Base-by-base conservation (phyloP, 139 green algal genomes). In the Chlorella sp. region DNA sequence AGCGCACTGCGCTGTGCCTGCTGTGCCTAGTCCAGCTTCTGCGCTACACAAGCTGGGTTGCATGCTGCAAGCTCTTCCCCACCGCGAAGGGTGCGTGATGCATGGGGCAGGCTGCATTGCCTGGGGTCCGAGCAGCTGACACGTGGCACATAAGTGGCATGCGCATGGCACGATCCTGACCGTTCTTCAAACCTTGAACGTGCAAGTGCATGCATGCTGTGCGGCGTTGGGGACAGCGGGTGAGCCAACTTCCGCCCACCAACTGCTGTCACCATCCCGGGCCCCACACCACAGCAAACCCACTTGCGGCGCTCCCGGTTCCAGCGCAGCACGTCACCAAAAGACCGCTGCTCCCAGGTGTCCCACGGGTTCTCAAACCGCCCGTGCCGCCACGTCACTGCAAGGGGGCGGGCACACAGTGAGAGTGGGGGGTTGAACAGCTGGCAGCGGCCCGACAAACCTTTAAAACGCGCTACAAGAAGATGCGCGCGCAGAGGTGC, bases 291-390 rank as follows among this genome's bases (percentile, higher is more conserved):
- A 28, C 16, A 28, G 64, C 60, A 2, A 3, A 26, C 79, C 26
- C 79, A 85, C 84, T 88, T 68, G 39, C 84, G 14, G 9, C 88
- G 57, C 75, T 91, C 85, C 7, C 86, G 40, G 19, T 73, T 69
- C 88, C 90, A 95, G 9, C 64, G 42, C 3, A 90, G 30, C 42
- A 93, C 80, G 39, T 93, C 92, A 0, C 2, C 24, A 1, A 91
- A 80, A 22, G 28, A 64, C 30, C 78, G 73, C 26, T 95, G 91
- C 91, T 93, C 81, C 83, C 85, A 94, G 19, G 86, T 90, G 18
- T 37, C 18, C 91, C 91, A 94, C 14, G 90, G 90, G 48, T 94
- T 94, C 64, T 91, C 81, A 79, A 93, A 94, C n/a, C 79, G 34
- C 28, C 83, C 89, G 64, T 87, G 60, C 37, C 42, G n/a, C 84